These are phyloP conservation scores for Blastobotrys parvus DNA, from an alignment of 805 yeast genomes.

Conservation along the genomic window DNA sequence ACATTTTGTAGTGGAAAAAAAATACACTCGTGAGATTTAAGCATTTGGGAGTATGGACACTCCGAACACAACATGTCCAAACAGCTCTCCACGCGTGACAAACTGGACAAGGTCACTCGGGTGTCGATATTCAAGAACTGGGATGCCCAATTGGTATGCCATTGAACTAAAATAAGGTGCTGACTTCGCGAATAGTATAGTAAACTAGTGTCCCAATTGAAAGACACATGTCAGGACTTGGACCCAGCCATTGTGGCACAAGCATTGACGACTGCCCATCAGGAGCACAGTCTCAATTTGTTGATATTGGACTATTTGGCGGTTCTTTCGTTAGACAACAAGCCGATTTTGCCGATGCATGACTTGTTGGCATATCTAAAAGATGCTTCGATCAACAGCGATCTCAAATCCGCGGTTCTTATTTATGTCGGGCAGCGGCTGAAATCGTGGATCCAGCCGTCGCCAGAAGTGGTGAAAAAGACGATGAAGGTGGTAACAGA, in stretches of 20 bases:
- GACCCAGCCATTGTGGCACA: background rate
- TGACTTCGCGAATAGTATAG: constrained; percentile 13
- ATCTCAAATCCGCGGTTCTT: background rate
- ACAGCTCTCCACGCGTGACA: constrained; percentile 11
- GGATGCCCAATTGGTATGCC: constrained; percentile 12
- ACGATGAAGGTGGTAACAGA: constrained; percentile 11
- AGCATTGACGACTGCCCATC: no score
- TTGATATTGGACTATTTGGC: constrained; percentile 24
- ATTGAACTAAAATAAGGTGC: background rate
- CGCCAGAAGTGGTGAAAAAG: background rate
- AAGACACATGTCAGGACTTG: constrained; percentile 13
- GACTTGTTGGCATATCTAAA: constrained; percentile 12
- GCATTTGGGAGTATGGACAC: no score
- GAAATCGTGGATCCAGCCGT: background rate
- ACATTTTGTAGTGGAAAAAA: no score
- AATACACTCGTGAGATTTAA: no score
- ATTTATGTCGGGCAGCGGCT: background rate
- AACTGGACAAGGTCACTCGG: constrained; percentile 14
- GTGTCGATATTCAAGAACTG: constrained; percentile 15
- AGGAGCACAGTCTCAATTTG: no score
- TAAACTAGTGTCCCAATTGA: constrained; percentile 24
- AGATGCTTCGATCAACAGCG: background rate
- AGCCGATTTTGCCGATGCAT: constrained; percentile 18
- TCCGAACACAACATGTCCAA: no score
- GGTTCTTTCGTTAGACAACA: constrained; percentile 18